These are phyloP conservation scores for Tuber melanosporum DNA, from an alignment of 495 filamentous ascomycete genomes.

Conservation along the genomic window DNA sequence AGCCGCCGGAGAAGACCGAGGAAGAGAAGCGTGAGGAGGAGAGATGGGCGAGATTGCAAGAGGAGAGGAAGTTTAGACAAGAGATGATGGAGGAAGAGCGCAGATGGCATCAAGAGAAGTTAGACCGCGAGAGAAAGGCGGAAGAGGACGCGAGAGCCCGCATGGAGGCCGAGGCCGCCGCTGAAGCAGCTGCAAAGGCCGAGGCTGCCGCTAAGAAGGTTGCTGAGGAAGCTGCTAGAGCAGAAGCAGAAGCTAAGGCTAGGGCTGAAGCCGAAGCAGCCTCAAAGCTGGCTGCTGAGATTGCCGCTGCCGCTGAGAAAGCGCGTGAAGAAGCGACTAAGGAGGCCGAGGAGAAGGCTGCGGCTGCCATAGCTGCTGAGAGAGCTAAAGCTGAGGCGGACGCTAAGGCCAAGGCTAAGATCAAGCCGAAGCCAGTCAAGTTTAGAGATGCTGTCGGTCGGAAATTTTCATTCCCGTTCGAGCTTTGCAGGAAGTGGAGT, in stretches of 20 bases:
- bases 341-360: slow-evolving; percentile 45
- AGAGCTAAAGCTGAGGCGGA: slow-evolving; percentile 52
- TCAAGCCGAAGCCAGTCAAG: slow-evolving; percentile 51
- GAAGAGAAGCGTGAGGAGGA: slow-evolving; percentile 38
- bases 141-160: slow-evolving; percentile 43
- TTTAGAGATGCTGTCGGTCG: slow-evolving; percentile 62
- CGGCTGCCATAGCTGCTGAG: slow-evolving; percentile 41
- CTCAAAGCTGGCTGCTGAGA: slow-evolving; percentile 21
- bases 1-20: slow-evolving; percentile 35
- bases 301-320: slow-evolving; percentile 25
- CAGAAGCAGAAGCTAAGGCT: slow-evolving; percentile 42
- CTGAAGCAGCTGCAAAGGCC: slow-evolving; percentile 41
- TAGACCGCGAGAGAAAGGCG: slow-evolving; percentile 36
- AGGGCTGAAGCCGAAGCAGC: slow-evolving; percentile 40
- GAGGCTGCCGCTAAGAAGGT: slow-evolving; percentile 46
- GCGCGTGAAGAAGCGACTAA: slow-evolving; percentile 35
- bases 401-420: slow-evolving; percentile 47
- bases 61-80: slow-evolving; percentile 37
- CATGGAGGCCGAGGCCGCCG: slow-evolving; percentile 44
- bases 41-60: slow-evolving; percentile 31
- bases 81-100: slow-evolving; percentile 41
- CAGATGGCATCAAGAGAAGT: slow-evolving; percentile 38
- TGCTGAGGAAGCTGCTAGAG: slow-evolving; percentile 39
- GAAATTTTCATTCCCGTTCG: slow-evolving; percentile 60
- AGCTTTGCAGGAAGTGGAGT: slow-evolving; percentile 60